Percentiles rank a stretch among this genome's conserved stretches.
Evolutionary conservation across 2,329 filamentous ascomycete species (phyloP).

Genomic region (Lasiodiplodia sp.): DNA sequence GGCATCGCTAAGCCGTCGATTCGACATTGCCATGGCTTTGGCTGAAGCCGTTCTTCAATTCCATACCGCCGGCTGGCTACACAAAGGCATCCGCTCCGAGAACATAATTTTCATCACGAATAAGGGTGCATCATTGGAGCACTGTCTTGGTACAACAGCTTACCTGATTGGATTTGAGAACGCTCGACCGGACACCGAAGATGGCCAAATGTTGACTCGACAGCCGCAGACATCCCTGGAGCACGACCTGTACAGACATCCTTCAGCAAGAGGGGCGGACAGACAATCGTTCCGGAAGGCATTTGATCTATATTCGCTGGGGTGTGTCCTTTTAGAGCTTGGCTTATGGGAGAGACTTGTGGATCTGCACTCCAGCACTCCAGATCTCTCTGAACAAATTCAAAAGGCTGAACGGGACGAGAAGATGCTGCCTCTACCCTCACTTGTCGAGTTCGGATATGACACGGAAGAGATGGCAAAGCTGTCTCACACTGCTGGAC

Average conservation of each 20-base stretch:
- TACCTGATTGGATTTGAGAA: conserved; percentile 27
- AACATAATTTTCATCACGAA: conserved; percentile 11
- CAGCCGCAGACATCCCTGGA: not conserved
- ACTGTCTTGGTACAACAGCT: not conserved
- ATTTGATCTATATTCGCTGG: conserved; percentile 28
- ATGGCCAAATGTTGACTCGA: conserved; percentile 17
- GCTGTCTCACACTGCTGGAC: no score
- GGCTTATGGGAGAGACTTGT: not conserved
- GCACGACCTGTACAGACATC: conserved; percentile 27
- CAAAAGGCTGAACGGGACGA: not conserved
- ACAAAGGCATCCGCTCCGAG: conserved; percentile 21
- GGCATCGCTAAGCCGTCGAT: conserved; percentile 1
- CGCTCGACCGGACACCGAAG: conserved; percentile 17
- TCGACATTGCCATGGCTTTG: not conserved
- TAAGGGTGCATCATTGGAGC: not conserved
- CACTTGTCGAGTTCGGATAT: not conserved
- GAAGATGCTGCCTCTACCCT: not conserved
- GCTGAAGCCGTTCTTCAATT: conserved; percentile 10
- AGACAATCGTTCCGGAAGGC: conserved; percentile 14
- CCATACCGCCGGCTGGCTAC: conserved; percentile 20
- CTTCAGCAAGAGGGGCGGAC: conserved; percentile 6
- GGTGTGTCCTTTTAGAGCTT: conserved; percentile 28
- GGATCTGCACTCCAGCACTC: not conserved
- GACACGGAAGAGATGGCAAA: no score
- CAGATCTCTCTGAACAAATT: not conserved